Conservation (phyloP, 1,284 basidiomycete genomes). For the Papiliotrema nemorosa region DNA sequence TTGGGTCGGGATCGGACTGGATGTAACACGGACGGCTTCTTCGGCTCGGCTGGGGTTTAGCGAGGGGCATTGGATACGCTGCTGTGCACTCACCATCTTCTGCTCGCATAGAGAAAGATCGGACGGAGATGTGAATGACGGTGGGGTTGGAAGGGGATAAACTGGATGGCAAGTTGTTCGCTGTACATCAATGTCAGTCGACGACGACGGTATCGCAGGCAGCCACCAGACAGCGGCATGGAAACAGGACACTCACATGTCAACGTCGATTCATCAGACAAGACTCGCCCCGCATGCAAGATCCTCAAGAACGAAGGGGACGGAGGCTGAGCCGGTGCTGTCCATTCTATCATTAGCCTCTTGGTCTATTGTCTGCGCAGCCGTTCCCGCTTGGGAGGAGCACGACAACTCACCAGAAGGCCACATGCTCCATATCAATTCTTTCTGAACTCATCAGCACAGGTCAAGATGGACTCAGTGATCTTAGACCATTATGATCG, state of each 20-base stretch:
- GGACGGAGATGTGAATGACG: constrained; percentile 75
- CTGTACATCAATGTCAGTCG: constrained; percentile 11
- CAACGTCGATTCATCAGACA: constrained; percentile 77
- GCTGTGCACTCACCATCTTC: constrained; percentile 31
- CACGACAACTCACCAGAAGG: constrained; percentile 58
- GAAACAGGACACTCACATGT: constrained; percentile 54
- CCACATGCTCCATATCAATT: constrained; percentile 80
- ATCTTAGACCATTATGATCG: not conserved
- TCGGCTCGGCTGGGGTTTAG: constrained; percentile 8
- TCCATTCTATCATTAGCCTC: constrained; percentile 60
- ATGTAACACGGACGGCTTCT: constrained; percentile 2
- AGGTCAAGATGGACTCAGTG: not conserved
- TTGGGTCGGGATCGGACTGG: not conserved
- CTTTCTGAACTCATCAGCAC: constrained; percentile 53
- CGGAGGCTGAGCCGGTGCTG: constrained; percentile 63
- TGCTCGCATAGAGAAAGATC: constrained; percentile 54
- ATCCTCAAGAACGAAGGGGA: constrained; percentile 73
- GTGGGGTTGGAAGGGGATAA: constrained; percentile 54
- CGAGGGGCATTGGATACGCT: not conserved
- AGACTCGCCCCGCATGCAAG: constrained; percentile 73
- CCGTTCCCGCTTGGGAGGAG: not conserved
- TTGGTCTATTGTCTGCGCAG: not conserved
- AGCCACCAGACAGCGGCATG: not conserved
- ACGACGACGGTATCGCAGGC: not conserved
- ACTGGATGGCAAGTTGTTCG: constrained; percentile 38